Evolutionary conservation across 1,284 basidiomycete species (phyloP).

Genomic region (Fomes fomentarius): DNA sequence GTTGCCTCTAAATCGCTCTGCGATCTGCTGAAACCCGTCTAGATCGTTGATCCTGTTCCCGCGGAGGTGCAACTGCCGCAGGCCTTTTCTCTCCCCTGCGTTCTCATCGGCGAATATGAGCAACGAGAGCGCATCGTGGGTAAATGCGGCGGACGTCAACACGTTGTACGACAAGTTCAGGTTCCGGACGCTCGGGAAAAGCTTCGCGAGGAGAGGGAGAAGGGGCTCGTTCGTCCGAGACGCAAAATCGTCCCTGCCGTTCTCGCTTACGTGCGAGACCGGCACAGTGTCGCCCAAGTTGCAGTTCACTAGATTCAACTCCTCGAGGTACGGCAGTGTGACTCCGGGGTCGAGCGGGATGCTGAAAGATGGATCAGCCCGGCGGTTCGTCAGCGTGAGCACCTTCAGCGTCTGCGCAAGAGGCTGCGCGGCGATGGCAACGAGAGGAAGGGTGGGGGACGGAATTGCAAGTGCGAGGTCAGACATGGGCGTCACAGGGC

Average conservation of each 20-base stretch:
- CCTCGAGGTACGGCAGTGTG: slow-evolving; percentile 67
- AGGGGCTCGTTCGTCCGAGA: slow-evolving; percentile 53
- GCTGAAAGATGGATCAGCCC: slow-evolving; percentile 63
- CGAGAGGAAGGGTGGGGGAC: slow-evolving; percentile 66
- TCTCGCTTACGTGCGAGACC: slow-evolving; percentile 38
- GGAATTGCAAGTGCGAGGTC: slow-evolving; percentile 59
- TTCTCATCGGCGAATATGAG: slow-evolving; percentile 47
- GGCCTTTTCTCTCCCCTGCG: slow-evolving; percentile 44
- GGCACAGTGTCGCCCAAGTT: slow-evolving; percentile 59
- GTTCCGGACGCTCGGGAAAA: slow-evolving; percentile 70
- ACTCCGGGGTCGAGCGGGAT: slow-evolving; percentile 48
- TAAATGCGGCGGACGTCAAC: slow-evolving; percentile 56
- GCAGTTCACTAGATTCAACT: slow-evolving; percentile 73
- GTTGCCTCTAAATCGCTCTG: slow-evolving; percentile 64
- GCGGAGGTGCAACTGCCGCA: slow-evolving; percentile 64
- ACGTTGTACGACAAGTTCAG: slow-evolving; percentile 77
- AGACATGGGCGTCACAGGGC: slow-evolving; percentile 15
- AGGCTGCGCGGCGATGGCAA: slow-evolving; percentile 58
- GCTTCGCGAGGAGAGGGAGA: slow-evolving; percentile 55
- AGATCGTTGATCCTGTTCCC: slow-evolving; percentile 67
- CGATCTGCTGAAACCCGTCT: slow-evolving; percentile 61
- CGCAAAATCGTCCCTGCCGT: slow-evolving; percentile 34
- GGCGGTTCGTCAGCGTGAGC: slow-evolving; percentile 66
- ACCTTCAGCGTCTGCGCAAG: slow-evolving; percentile 62
- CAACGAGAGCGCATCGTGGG: slow-evolving; percentile 44